These are phyloP conservation scores for Bipolaris gigantea DNA, from an alignment of 2,329 filamentous ascomycete species.

Conservation along the genomic window DNA sequence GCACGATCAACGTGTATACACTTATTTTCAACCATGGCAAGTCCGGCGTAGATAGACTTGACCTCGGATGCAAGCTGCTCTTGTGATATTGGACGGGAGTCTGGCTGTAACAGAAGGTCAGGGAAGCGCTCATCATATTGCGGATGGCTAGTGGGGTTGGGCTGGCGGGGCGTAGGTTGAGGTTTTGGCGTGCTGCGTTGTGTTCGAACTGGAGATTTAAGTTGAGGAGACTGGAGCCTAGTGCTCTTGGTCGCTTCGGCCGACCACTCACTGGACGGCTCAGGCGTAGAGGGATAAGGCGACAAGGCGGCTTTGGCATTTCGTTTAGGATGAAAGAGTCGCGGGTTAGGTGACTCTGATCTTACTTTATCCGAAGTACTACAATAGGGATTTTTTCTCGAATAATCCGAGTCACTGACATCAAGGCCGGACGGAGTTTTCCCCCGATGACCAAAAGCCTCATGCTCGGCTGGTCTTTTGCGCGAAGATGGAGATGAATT, in stretches of 20 bases:
- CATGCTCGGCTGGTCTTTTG: constrained; percentile 36
- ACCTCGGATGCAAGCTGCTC: constrained; percentile 81
- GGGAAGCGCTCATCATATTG: constrained; percentile 40
- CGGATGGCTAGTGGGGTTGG: constrained; percentile 41
- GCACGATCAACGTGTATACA: constrained; percentile 80
- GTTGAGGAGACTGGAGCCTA: constrained; percentile 19
- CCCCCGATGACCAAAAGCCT: constrained; percentile 27
- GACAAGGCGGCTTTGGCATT: constrained; percentile 15
- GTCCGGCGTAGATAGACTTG: constrained; percentile 77
- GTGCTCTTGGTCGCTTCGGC: constrained; percentile 24
- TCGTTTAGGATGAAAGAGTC: constrained; percentile 27
- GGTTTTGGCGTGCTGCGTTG: constrained; percentile 17
- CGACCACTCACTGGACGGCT: constrained; percentile 30
- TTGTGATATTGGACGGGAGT: constrained; percentile 70
- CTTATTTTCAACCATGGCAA: constrained; percentile 85
- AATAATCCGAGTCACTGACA: constrained; percentile 31
- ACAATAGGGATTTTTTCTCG: constrained; percentile 24
- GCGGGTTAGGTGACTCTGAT: constrained; percentile 23
- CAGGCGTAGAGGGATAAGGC: constrained; percentile 25
- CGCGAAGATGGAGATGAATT: constrained; percentile 29
- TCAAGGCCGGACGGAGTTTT: constrained; percentile 30
- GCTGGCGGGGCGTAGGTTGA: constrained; percentile 24
- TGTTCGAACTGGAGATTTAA: constrained; percentile 16
- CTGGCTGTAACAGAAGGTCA: constrained; percentile 57
- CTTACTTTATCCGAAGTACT: constrained; percentile 20